Evolutionary conservation across 2,329 filamentous ascomycete genomes (phyloP).

Genomic region (Ophiobolus disseminans): DNA sequence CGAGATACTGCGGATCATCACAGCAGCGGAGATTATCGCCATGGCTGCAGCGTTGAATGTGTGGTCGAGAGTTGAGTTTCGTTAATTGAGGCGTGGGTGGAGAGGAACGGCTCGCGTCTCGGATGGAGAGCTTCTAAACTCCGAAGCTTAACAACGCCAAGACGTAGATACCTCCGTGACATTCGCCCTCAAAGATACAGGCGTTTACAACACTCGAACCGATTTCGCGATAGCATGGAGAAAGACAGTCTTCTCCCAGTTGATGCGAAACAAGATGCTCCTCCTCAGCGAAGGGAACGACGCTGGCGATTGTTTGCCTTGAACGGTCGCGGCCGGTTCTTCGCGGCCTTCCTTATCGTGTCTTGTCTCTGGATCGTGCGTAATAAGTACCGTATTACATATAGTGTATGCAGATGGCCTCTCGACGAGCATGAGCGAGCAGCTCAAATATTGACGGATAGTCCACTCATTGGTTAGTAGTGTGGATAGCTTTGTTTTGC

Average conservation of each 20-base stretch:
- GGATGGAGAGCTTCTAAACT: constrained; percentile 23
- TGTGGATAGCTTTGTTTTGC: background rate
- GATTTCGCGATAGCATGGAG: constrained; percentile 18
- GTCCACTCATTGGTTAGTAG: constrained; percentile 51
- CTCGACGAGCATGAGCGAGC: constrained; percentile 42
- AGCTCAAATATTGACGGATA: constrained; percentile 44
- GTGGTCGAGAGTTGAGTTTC: background rate
- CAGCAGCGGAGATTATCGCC: constrained; percentile 80
- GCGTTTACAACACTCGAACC: no score
- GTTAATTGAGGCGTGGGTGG: background rate
- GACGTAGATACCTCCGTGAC: background rate
- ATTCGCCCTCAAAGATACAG: no score
- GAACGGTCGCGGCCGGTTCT: constrained; percentile 2
- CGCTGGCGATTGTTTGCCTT: constrained; percentile 3
- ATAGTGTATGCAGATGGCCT: constrained; percentile 1
- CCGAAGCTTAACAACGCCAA: constrained; percentile 17
- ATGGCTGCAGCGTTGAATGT: constrained; percentile 58
- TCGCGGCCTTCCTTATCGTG: constrained; percentile 13
- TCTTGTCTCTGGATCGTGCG: constrained; percentile 1
- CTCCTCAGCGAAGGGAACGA: background rate
- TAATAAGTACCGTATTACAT: no score
- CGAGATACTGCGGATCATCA: constrained; percentile 80
- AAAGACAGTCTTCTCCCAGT: constrained; percentile 5
- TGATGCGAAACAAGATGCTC: constrained; percentile 1
- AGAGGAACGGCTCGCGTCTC: constrained; percentile 5